These are phyloP conservation scores for Lizonia empirigonia DNA, from an alignment of 2,329 filamentous ascomycete genomes.

Conservation along the genomic window DNA sequence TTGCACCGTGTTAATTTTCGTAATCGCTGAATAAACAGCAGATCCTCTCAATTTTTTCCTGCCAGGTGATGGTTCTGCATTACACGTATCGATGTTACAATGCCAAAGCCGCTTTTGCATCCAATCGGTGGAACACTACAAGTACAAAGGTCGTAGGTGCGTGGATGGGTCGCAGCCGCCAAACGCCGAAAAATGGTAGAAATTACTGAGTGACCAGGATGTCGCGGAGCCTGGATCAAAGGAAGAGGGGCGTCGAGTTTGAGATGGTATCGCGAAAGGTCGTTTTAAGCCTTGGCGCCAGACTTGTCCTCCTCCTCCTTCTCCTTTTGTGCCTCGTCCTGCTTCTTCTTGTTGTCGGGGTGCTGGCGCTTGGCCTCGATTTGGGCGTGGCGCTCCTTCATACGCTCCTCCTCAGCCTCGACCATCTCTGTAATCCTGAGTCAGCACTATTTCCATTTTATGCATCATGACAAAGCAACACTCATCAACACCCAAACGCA, in stretches of 20 bases:
- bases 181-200: constrained; percentile 28
- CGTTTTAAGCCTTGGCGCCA: constrained; percentile 14
- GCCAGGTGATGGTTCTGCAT: too few species aligned
- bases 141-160: constrained; percentile 20
- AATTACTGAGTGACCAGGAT: neutral
- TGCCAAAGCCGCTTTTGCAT: constrained; percentile 6
- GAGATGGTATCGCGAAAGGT: neutral
- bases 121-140: constrained; percentile 14
- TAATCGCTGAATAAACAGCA: too few species aligned
- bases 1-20: too few species aligned
- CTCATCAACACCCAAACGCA: neutral
- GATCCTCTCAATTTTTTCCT: too few species aligned
- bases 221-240: neutral
- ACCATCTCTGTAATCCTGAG: constrained; percentile 71
- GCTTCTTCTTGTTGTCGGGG: constrained; percentile 20
- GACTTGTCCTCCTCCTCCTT: constrained; percentile 31
- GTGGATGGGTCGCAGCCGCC: constrained; percentile 10
- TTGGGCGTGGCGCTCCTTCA: constrained; percentile 56
- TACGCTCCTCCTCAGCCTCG: constrained; percentile 72
- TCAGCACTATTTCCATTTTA: constrained; percentile 30
- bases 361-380: constrained; percentile 23
- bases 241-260: neutral
- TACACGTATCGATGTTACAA: constrained; percentile 2
- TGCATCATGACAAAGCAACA: constrained; percentile 21
- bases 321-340: constrained; percentile 24